Evolutionary conservation across 331 rosid genomes (phyloP).

Genomic region (Telfairia occidentalis): DNA sequence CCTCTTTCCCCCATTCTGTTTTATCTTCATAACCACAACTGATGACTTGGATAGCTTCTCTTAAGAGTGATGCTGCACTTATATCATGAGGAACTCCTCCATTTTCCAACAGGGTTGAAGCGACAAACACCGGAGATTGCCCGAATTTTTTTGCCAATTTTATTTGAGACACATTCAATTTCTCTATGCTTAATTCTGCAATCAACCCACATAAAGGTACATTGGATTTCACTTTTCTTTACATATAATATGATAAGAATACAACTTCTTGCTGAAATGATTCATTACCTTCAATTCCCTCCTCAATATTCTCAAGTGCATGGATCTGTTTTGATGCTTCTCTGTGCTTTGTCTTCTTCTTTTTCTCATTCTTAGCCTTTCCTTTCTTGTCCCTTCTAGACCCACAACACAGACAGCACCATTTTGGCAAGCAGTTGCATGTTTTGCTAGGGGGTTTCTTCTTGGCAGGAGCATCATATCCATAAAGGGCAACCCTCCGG

Average conservation of each 20-base stretch:
- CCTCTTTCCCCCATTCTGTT: conserved; percentile 98
- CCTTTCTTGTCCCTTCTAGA: conserved; percentile 56
- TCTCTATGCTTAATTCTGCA: conserved; percentile 39
- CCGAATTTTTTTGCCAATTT: conserved; percentile 89
- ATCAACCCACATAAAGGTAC: neutral
- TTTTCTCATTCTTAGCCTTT: conserved; percentile 49
- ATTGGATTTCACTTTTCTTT: neutral
- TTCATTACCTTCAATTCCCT: conserved; percentile 54
- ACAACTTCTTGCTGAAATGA: neutral
- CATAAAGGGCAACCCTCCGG: conserved; percentile 86
- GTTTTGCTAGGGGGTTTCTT: conserved; percentile 85
- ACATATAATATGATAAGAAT: neutral
- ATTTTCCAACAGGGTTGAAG: conserved; percentile 60
- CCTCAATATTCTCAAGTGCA: conserved; percentile 89
- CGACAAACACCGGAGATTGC: conserved; percentile 78
- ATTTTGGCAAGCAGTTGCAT: conserved; percentile 91
- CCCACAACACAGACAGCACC: conserved; percentile 64
- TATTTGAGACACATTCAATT: conserved; percentile 35
- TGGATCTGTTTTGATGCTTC: conserved; percentile 95
- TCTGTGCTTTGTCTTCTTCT: conserved; percentile 68
- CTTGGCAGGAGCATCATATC: conserved; percentile 75
- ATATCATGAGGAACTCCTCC: conserved; percentile 60
- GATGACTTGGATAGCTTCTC: conserved; percentile 91
- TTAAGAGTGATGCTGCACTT: conserved; percentile 74
- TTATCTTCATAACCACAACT: conserved; percentile 97